A percentile compares a stretch with the other conserved stretches of the same genome.
Evolutionary conservation across 176 grass and related monocot genomes (phyloP).

Genomic region (Oryza punctata): DNA sequence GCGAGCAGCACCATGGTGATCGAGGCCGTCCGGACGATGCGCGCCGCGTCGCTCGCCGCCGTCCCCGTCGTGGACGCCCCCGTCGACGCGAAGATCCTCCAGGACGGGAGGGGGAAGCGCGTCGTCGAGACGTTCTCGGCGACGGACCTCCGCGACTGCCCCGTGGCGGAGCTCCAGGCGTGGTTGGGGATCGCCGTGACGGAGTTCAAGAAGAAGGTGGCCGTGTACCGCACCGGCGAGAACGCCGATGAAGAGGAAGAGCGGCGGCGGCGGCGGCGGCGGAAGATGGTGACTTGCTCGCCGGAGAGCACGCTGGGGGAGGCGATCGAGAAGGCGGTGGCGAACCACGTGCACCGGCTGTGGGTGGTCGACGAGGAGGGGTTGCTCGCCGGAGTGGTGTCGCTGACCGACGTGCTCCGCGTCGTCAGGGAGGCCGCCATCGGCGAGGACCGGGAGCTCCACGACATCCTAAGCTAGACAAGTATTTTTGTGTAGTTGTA

Average conservation of each 20-base stretch:
- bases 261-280: neutral
- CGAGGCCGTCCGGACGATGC: slow-evolving; percentile 72
- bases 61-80: slow-evolving; percentile 69
- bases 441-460: slow-evolving; percentile 54
- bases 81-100: slow-evolving; percentile 22
- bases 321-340: slow-evolving; percentile 51
- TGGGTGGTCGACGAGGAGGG: slow-evolving; percentile 64
- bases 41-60: slow-evolving; percentile 61
- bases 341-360: slow-evolving; percentile 70
- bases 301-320: slow-evolving; percentile 57
- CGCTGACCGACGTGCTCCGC: slow-evolving; percentile 66
- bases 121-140: slow-evolving; percentile 79
- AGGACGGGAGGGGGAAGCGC: slow-evolving; percentile 62
- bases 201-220: slow-evolving; percentile 76
- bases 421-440: slow-evolving; percentile 55
- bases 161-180: slow-evolving; percentile 48
- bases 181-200: slow-evolving; percentile 55
- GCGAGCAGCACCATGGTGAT: slow-evolving; percentile 44
- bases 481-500: neutral
- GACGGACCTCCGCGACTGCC: slow-evolving; percentile 69
- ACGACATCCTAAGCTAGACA: neutral
- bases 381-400: slow-evolving; percentile 52
- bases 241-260: neutral
- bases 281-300: slow-evolving; percentile 56
- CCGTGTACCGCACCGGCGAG: slow-evolving; percentile 15